A percentile compares a stretch with the other conserved stretches of the same genome.
Conservation (phyloP, 1,284 basidiomycete species). For the Vanrija sp. region DNA sequence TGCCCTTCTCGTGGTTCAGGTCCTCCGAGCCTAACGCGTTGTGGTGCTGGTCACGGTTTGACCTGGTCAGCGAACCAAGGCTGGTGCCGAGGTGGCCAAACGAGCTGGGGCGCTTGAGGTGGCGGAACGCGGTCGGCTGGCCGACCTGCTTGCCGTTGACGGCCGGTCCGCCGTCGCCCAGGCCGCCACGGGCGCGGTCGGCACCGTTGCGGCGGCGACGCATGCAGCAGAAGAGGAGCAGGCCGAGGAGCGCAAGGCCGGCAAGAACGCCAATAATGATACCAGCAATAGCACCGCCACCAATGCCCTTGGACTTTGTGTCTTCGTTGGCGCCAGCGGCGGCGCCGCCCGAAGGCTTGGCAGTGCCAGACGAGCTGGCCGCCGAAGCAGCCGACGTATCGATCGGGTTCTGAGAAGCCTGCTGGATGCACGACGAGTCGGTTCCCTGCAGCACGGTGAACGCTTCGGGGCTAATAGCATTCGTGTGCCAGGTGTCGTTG, state of each 20-base stretch:
- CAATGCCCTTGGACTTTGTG: constrained; percentile 12
- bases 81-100: too few species aligned
- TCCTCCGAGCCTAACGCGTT: too few species aligned
- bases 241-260: constrained; percentile 20
- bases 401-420: background rate
- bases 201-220: background rate
- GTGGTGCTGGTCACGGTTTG: too few species aligned
- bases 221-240: constrained; percentile 20
- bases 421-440: constrained; percentile 30
- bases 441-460: constrained; percentile 29
- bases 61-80: too few species aligned
- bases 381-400: background rate
- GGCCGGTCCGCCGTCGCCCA: background rate
- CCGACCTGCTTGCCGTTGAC: constrained; percentile 2
- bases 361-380: background rate
- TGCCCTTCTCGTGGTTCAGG: too few species aligned
- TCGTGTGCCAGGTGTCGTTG: constrained; percentile 10
- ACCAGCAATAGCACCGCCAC: constrained; percentile 40
- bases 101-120: background rate
- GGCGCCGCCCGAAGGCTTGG: background rate
- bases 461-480: background rate
- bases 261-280: constrained; percentile 37
- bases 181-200: background rate
- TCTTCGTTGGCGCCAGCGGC: background rate
- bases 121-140: constrained; percentile 5